These are phyloP conservation scores for Calophaca sinica DNA, from an alignment of 306 rosid genomes.

Conservation along the genomic window DNA sequence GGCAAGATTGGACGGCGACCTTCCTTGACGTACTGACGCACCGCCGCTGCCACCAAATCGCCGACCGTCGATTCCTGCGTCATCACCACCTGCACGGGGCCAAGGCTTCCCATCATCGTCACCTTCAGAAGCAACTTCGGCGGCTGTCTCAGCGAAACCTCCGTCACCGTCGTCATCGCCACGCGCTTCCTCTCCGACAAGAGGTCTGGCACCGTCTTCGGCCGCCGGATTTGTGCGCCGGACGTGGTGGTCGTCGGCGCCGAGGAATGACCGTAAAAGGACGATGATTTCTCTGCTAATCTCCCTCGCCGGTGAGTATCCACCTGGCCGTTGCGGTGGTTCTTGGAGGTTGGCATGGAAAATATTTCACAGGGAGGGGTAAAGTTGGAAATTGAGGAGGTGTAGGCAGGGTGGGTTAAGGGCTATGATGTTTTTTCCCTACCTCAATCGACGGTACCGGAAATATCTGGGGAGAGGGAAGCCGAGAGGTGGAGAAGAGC, in stretches of 20 bases:
- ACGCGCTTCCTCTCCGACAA: slow-evolving; percentile 29
- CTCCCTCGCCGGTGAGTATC: slow-evolving; percentile 67
- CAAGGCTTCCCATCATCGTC: slow-evolving; percentile 74
- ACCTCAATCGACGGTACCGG: too few species aligned
- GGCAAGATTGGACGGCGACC: slow-evolving; percentile 82
- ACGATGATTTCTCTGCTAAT: slow-evolving; percentile 65
- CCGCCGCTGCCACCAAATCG: slow-evolving; percentile 60
- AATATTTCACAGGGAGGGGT: not conserved
- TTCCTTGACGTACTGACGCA: slow-evolving; percentile 69
- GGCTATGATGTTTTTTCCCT: too few species aligned
- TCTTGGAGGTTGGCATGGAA: slow-evolving; percentile 64
- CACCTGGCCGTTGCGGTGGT: slow-evolving; percentile 52
- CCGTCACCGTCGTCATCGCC: slow-evolving; percentile 15
- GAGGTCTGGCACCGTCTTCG: slow-evolving; percentile 77
- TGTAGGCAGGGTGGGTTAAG: not conserved
- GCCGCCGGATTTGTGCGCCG: slow-evolving; percentile 57
- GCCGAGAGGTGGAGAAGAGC: slow-evolving; percentile 56
- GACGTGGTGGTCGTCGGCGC: not conserved
- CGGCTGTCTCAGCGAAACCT: slow-evolving; percentile 51
- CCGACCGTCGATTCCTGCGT: slow-evolving; percentile 63
- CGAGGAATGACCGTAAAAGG: slow-evolving; percentile 58
- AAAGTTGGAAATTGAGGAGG: not conserved
- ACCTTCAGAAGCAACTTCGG: slow-evolving; percentile 83
- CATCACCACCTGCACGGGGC: slow-evolving; percentile 76
- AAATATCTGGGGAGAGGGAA: slow-evolving; percentile 68